Percentiles rank a stretch among this genome's conserved stretches.
phyloP scores from a whole-genome alignment of 495 filamentous ascomycete species.

The Penicillium alfredii region DNA sequence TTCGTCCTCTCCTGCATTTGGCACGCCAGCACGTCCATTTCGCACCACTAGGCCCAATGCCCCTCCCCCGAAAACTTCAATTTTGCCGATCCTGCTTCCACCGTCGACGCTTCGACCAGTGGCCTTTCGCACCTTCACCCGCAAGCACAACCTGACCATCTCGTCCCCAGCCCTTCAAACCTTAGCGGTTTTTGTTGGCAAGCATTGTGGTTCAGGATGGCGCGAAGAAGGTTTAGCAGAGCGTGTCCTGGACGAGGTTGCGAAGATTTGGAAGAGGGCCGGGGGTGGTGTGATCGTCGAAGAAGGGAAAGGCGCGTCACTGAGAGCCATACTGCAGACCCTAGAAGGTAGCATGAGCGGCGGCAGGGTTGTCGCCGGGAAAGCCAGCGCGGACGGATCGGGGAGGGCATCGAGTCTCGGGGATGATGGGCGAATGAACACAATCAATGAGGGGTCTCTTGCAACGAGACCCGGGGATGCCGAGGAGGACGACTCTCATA shows the following conservation, averaged over 20 bases:
- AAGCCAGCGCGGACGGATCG: too few relatives aligned
- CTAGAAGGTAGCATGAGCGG: constrained; percentile 80
- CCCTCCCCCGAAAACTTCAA: constrained; percentile 58
- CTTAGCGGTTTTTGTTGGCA: constrained; percentile 82
- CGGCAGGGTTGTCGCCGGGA: constrained; percentile 53
- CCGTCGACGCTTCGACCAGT: constrained; percentile 81
- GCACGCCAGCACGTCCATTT: constrained; percentile 71
- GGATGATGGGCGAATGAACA: constrained; percentile 8
- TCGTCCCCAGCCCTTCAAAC: constrained; percentile 80
- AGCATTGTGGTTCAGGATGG: constrained; percentile 93
- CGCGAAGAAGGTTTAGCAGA: constrained; percentile 91
- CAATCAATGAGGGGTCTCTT: constrained; percentile 11
- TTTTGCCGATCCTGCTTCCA: constrained; percentile 83
- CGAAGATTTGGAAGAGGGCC: constrained; percentile 80
- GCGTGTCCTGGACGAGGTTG: constrained; percentile 84
- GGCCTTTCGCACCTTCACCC: constrained; percentile 93
- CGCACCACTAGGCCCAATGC: constrained; percentile 34
- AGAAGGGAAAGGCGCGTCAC: constrained; percentile 61
- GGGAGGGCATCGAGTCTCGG: constrained; percentile 7
- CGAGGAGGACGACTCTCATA: constrained; percentile 56
- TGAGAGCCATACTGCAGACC: constrained; percentile 74
- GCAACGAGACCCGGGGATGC: constrained; percentile 31
- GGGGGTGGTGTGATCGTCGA: constrained; percentile 83
- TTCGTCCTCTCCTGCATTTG: constrained; percentile 87
- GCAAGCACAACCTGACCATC: constrained; percentile 93